Conservation (phyloP, 768 basidiomycete species). For the Ramaria sp. region DNA sequence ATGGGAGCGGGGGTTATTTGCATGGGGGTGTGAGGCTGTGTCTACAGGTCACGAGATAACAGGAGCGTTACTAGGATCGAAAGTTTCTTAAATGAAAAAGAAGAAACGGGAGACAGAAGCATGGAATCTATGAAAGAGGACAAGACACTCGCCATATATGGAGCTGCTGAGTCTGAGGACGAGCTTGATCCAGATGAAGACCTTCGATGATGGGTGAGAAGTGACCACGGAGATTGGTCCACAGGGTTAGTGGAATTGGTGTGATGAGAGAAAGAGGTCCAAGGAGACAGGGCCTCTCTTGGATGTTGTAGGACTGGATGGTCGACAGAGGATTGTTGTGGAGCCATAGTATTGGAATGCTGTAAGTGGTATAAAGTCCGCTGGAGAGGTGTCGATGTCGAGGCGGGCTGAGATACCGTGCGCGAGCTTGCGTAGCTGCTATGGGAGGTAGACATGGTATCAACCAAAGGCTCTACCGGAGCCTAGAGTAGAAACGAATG, state of each 20-base stretch:
- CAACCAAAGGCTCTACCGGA: neutral
- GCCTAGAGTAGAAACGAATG: slow-evolving; percentile 5
- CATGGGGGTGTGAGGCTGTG: neutral
- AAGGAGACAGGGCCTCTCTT: neutral
- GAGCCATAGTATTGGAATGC: neutral
- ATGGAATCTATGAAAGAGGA: neutral
- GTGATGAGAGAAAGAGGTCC: neutral
- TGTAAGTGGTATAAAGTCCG: slow-evolving; percentile 1
- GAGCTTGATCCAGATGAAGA: slow-evolving; percentile 6
- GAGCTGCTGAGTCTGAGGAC: neutral
- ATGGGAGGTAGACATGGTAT: neutral
- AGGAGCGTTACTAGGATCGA: slow-evolving; percentile 10
- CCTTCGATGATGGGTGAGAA: neutral
- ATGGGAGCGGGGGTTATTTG: neutral
- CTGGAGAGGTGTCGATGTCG: neutral
- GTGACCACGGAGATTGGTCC: neutral
- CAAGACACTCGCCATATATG: slow-evolving; percentile 8
- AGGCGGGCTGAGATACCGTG: neutral
- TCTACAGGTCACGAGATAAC: slow-evolving; percentile 2
- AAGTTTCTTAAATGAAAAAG: slow-evolving; percentile 1
- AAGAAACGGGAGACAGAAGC: neutral
- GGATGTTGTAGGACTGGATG: neutral
- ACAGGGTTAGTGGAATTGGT: neutral
- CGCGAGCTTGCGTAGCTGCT: neutral
- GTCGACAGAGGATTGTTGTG: neutral